Conservation (phyloP, 129 eudicot genomes). For the Pseudognaphalium luteoalbum region DNA sequence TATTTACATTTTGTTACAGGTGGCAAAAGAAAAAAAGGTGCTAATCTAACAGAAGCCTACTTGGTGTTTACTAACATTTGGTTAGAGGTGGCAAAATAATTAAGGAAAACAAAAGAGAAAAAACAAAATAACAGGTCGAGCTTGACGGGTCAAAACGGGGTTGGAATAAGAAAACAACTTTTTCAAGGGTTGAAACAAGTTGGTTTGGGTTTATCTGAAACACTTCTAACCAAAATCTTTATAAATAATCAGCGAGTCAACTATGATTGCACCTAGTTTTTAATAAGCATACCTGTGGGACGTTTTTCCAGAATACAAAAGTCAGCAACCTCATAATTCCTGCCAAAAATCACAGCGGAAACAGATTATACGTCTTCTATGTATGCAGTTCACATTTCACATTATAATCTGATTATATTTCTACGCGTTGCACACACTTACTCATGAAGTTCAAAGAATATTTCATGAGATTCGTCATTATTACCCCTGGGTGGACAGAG, state of each 20-base stretch:
- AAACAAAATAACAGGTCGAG: background rate
- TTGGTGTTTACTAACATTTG: background rate
- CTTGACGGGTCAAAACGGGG: background rate
- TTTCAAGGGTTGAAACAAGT: background rate
- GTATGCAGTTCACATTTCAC: background rate
- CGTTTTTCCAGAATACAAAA: slow-evolving; percentile 74
- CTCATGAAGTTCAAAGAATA: slow-evolving; percentile 58
- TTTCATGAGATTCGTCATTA: slow-evolving; percentile 80
- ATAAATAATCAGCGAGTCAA: background rate
- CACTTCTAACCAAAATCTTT: background rate
- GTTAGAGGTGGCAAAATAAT: background rate
- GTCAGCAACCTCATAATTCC: slow-evolving; percentile 60
- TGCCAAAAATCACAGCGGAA: slow-evolving; percentile 28
- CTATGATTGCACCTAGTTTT: background rate
- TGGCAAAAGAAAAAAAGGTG: background rate
- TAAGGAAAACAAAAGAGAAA: too few relatives aligned
- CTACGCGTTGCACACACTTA: slow-evolving; percentile 33
- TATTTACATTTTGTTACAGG: background rate
- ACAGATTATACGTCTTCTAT: slow-evolving; percentile 2
- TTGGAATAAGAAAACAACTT: too few relatives aligned
- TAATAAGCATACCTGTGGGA: slow-evolving; percentile 67
- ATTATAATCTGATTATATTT: background rate
- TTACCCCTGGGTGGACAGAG: slow-evolving; percentile 91
- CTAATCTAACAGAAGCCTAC: background rate
- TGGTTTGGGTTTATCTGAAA: background rate